Evolutionary conservation across 768 basidiomycete genomes (phyloP).

Genomic region (Fibroporia radiculosa): DNA sequence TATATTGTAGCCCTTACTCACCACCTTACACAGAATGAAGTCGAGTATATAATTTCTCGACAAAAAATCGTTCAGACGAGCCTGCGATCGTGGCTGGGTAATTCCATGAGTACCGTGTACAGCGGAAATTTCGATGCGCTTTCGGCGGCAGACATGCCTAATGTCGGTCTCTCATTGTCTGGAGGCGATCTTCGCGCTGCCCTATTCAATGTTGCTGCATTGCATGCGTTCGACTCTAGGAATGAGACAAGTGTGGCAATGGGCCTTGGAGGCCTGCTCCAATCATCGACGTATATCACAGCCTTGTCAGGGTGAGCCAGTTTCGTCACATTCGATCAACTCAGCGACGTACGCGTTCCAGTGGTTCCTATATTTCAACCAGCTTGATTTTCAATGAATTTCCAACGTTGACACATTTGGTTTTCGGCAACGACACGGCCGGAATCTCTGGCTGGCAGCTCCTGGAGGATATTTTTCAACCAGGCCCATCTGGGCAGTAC

Average conservation of each 20-base stretch:
- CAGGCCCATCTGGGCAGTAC: not conserved
- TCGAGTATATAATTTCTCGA: not conserved
- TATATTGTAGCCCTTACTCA: not conserved
- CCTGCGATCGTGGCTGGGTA: not conserved
- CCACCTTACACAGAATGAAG: not conserved
- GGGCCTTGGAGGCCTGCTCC: not conserved
- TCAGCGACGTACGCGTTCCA: not conserved
- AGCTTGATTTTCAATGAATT: not conserved
- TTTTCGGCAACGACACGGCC: not conserved
- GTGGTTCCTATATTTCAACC: not conserved
- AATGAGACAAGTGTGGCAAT: not conserved
- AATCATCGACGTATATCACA: not conserved
- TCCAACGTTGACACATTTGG: not conserved
- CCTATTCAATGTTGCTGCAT: not conserved
- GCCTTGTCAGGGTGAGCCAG: not conserved
- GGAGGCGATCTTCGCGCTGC: not conserved
- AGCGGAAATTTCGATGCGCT: not conserved
- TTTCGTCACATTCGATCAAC: not conserved
- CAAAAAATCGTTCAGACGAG: not conserved
- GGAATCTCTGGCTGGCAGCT: not conserved
- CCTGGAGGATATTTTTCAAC: not conserved
- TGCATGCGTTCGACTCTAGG: not conserved
- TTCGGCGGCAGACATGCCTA: not conserved
- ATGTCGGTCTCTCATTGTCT: not conserved
- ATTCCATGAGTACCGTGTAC: not conserved